Evolutionary conservation across 164 flowering plant genomes (phyloP), one percentile per base, ranked within the genome.

Genomic region (Hamamelis virginiana): DNA sequence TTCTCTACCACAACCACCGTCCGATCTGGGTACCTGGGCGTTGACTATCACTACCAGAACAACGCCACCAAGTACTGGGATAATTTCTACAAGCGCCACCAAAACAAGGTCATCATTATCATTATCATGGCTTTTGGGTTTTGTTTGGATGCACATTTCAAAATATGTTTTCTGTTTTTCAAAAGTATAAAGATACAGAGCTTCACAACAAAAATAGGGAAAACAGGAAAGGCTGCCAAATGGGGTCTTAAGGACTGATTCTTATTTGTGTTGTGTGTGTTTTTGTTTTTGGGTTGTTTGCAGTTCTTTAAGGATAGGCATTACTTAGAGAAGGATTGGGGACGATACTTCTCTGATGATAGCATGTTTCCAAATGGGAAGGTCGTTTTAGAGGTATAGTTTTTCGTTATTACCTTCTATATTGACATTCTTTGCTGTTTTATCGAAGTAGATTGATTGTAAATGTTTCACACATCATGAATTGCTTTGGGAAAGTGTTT

Each of bases 241-340:
- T 33, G 41, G 41, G 41, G 41, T 33, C 41, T 33, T 33, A 33
- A 33, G 6, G 41, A 33, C 41, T 33, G 2, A 2, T 33, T 57
- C 15, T 21, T 56, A 21, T 19, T 62, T 59, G 9, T 5, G n/a
- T 52, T 53, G 26, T 21, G 18, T 13, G 16, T 48, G 33, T 46
- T 63, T 44, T 1, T 33, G 2, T 43, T 23, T 52, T 33, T 22
- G 69, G 23, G 52, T 67, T 67, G 52, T 62, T 64, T 18, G 59
- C 80, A 83, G 85, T 84, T 84, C 69, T 83, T 84, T 68, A 84
- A 81, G 73, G 83, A 84, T 56, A 65, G 87, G 27, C 85, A 84
- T 73, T 84, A 84, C 78, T 71, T 84, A 77, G 80, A 73, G 73
- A 81, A 81, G 60, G 85, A 84, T 59, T 84, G 85, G 87, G 79